phyloP scores from a whole-genome alignment of 2,329 filamentous ascomycete species.

The Byssothecium circinans region DNA sequence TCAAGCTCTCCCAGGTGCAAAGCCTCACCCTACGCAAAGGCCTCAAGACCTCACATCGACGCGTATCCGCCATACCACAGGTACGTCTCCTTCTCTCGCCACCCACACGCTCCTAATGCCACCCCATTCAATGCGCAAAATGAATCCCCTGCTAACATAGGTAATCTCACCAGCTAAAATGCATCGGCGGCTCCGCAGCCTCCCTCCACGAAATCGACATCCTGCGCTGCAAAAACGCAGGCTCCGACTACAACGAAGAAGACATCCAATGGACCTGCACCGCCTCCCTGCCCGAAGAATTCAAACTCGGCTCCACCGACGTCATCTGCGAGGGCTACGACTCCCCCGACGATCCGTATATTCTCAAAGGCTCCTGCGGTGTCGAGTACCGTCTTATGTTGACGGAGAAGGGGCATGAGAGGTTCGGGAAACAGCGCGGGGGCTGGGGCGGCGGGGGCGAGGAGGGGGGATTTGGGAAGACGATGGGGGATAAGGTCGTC shows the following conservation, averaged over 20 bases:
- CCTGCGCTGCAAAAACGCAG: conserved; percentile 89
- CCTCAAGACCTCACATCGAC: conserved; percentile 72
- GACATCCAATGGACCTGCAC: conserved; percentile 92
- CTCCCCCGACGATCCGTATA: conserved; percentile 73
- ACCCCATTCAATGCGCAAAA: neutral
- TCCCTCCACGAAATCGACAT: conserved; percentile 73
- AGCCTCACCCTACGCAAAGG: conserved; percentile 74
- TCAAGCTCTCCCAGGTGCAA: conserved; percentile 69
- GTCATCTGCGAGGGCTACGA: conserved; percentile 91
- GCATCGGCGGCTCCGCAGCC: conserved; percentile 64
- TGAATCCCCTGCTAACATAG: too few relatives aligned
- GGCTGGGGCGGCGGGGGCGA: conserved; percentile 42
- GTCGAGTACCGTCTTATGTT: conserved; percentile 84
- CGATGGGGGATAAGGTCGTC: conserved; percentile 30
- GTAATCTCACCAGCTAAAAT: too few relatives aligned
- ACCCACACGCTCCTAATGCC: neutral
- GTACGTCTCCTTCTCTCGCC: conserved; percentile 18
- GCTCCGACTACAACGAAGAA: conserved; percentile 76
- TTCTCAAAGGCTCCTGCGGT: conserved; percentile 90
- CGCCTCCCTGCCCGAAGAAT: conserved; percentile 62
- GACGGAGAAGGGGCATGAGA: conserved; percentile 73
- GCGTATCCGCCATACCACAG: conserved; percentile 70
- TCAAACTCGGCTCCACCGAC: conserved; percentile 81
- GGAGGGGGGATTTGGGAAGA: conserved; percentile 38
- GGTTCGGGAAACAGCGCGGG: conserved; percentile 62